Percentiles rank a stretch among this genome's conserved stretches.
Evolutionary conservation across 2,329 filamentous ascomycete species (phyloP).

Genomic region (Fusarium graminum): DNA sequence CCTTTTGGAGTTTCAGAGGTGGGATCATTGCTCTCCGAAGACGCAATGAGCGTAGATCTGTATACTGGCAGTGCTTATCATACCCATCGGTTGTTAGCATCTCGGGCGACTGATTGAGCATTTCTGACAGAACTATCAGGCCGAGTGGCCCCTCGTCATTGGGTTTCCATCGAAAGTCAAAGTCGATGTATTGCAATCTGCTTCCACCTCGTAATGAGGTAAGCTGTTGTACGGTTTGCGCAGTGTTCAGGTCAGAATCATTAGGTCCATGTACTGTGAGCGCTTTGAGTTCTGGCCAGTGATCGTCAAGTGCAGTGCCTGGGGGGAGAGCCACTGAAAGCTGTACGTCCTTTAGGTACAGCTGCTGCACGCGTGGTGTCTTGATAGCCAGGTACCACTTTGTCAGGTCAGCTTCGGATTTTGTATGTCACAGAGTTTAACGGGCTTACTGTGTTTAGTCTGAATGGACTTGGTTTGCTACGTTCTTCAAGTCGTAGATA

Average conservation of each 20-base stretch:
- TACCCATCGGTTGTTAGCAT: conserved; percentile 23
- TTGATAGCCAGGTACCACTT: conserved; percentile 48
- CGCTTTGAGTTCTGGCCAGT: conserved; percentile 52
- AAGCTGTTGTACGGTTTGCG: conserved; percentile 43
- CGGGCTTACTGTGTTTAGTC: conserved; percentile 42
- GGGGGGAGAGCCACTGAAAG: conserved; percentile 27
- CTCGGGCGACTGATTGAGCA: conserved; percentile 33
- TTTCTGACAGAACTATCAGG: conserved; percentile 30
- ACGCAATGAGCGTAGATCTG: conserved; percentile 49
- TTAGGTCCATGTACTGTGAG: conserved; percentile 46
- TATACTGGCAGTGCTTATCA: conserved; percentile 41
- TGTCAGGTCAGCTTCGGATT: conserved; percentile 17
- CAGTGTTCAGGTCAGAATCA: conserved; percentile 42
- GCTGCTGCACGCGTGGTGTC: conserved; percentile 52
- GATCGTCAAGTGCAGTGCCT: conserved; percentile 30
- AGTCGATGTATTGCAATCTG: conserved; percentile 50
- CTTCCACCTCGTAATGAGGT: conserved; percentile 48
- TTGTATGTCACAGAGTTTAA: neutral
- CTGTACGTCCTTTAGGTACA: conserved; percentile 50
- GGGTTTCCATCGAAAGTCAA: conserved; percentile 49
- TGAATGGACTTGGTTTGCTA: conserved; percentile 31
- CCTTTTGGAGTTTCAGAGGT: conserved; percentile 42
- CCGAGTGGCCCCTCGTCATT: conserved; percentile 43
- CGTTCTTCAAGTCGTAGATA: conserved; percentile 49
- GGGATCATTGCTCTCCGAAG: conserved; percentile 46